Evolutionary conservation across 306 rosid genomes (phyloP).

Genomic region (Prunus mume): DNA sequence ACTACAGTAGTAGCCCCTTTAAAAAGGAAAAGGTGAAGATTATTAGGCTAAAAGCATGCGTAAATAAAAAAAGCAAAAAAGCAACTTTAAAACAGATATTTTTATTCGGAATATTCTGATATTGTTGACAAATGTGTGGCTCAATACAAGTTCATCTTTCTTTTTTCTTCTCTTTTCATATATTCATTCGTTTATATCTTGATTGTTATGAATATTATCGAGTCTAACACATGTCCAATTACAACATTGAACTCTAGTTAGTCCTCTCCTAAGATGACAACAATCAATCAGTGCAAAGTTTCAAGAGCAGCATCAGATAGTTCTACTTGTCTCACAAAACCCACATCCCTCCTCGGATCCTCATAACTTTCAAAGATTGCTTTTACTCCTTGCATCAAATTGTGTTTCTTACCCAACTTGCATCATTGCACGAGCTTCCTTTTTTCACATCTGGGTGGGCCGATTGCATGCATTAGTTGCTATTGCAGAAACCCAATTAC

Average conservation of each 20-base stretch:
- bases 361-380: neutral
- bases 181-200: no score
- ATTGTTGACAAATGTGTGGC: no score
- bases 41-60: no score
- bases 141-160: neutral
- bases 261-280: neutral
- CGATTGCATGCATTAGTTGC: neutral
- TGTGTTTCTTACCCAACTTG: neutral
- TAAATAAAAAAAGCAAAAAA: no score
- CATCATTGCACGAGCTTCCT: no score
- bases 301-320: neutral
- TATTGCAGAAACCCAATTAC: neutral
- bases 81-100: no score
- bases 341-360: neutral
- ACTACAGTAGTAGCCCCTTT: no score
- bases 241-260: neutral
- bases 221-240: neutral
- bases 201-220: neutral
- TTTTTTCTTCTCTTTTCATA: no score
- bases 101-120: no score
- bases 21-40: no score
- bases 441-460: neutral
- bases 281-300: no score
- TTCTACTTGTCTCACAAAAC: neutral
- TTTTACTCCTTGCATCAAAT: no score